These are phyloP conservation scores for Diaporthe citriasiana DNA, from an alignment of 2,329 filamentous ascomycete genomes.

Conservation along the genomic window DNA sequence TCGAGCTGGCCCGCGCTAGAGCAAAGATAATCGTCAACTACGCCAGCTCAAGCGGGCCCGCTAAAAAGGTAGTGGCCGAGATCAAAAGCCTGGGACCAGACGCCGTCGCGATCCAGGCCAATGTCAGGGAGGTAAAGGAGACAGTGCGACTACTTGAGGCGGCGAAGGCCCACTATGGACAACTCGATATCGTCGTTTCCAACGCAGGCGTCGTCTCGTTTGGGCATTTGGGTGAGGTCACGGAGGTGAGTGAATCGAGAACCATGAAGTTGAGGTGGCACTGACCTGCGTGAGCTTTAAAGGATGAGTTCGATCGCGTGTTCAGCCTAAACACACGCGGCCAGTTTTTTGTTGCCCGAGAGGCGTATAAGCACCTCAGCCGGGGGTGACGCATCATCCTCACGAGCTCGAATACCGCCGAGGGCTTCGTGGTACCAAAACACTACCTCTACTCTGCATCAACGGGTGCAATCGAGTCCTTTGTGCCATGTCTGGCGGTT, in stretches of 20 bases:
- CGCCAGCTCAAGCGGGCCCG: slow-evolving; percentile 74
- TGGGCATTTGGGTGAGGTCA: slow-evolving; percentile 77
- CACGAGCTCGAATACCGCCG: slow-evolving; percentile 78
- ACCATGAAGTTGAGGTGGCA: too few species aligned
- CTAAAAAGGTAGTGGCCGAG: slow-evolving; percentile 74
- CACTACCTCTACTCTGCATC: slow-evolving; percentile 81
- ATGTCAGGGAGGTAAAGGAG: slow-evolving; percentile 74
- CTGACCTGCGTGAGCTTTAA: not conserved
- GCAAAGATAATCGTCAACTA: slow-evolving; percentile 78
- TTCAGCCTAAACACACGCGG: slow-evolving; percentile 78
- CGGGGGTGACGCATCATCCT: slow-evolving; percentile 78
- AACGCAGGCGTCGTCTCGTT: slow-evolving; percentile 79
- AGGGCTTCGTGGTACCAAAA: slow-evolving; percentile 77
- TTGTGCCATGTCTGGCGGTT: slow-evolving; percentile 81
- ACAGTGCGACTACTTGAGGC: slow-evolving; percentile 75
- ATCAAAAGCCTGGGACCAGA: slow-evolving; percentile 76
- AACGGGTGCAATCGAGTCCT: slow-evolving; percentile 83
- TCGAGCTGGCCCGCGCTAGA: slow-evolving; percentile 74
- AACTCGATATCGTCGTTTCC: slow-evolving; percentile 78
- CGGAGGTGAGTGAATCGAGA: slow-evolving; percentile 58
- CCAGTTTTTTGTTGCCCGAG: slow-evolving; percentile 80
- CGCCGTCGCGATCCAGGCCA: slow-evolving; percentile 76
- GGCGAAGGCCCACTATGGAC: slow-evolving; percentile 73
- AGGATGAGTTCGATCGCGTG: slow-evolving; percentile 77
- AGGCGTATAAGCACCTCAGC: slow-evolving; percentile 78